Base-by-base conservation (phyloP, 345 rosid species). In the Arabidopsis thaliana region DNA sequence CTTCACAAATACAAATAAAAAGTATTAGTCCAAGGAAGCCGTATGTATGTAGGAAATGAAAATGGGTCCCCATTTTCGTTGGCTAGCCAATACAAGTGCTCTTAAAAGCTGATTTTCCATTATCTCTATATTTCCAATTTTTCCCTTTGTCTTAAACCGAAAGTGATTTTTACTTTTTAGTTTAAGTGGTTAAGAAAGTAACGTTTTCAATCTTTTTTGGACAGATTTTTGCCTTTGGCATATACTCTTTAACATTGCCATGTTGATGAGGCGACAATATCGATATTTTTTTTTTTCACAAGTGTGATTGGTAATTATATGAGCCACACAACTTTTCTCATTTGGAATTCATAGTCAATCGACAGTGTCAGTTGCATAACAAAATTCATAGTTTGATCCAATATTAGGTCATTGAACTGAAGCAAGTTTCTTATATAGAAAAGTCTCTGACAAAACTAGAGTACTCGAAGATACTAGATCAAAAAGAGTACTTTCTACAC, bases 31-130 rank as follows among this genome's bases (percentile, higher is more conserved):
- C 40, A 66, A 20, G 23, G 46, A 28, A 53, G 14, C 23, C 12
- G 6, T 51, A 50, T 6, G 6, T 51, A 30, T 8, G 42, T 34
- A 34, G 11, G 20, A 48, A 9, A 65, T 48, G 25, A 49, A 66
- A 20, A 11, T 7, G 50, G 76, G 64, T 45, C 81, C 78, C 57
- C 42, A 42, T 37, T 52, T 68, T 67, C 83, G 84, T 70, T 83
- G 84, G 55, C 25, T 67, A 77, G 65, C 53, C 53, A 61, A 69
- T 64, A 73, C 23, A 57, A 79, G 81, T 82, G 83, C 85, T 79
- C 78, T 33, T 64, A 78, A 78, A 83, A 73, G 87, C 84, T 82
- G 79, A 71, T 50, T 64, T 70, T 70, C 78, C 62, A 30, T 70
- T 63, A n/a, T 50, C 67, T 67, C 48, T 50, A 56, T 70, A 66